Conservation (phyloP, 768 basidiomycete species). For the Exidia glandulosa region DNA sequence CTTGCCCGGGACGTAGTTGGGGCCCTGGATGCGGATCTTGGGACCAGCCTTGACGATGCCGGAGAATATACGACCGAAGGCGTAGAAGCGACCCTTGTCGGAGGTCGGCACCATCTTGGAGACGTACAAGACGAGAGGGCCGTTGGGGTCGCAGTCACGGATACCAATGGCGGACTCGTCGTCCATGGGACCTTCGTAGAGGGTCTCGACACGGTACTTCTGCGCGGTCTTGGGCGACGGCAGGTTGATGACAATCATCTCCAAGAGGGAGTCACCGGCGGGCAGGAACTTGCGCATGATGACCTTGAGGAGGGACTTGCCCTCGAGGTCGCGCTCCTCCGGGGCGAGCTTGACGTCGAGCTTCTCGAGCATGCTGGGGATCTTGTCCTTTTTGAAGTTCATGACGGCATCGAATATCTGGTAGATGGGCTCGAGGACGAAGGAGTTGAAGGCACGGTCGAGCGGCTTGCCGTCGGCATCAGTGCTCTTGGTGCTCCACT, state of each 20-base stretch:
- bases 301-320: conserved; percentile 91
- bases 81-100: conserved; percentile 99
- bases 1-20: conserved; percentile 97
- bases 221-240: conserved; percentile 97
- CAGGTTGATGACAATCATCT: conserved; percentile 99
- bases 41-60: conserved; percentile 95
- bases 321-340: conserved; percentile 89
- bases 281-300: conserved; percentile 99
- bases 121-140: conserved; percentile 93
- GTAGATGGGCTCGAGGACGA: conserved; percentile 99
- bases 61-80: conserved; percentile 99
- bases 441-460: conserved; percentile 96
- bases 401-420: conserved; percentile 96
- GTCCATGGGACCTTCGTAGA: conserved; percentile 99
- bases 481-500: conserved; percentile 77
- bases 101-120: conserved; percentile 99
- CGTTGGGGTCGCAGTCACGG: conserved; percentile 94
- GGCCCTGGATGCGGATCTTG: conserved; percentile 98
- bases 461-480: conserved; percentile 81
- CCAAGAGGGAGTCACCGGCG: conserved; percentile 94
- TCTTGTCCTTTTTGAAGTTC: conserved; percentile 96
- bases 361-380: conserved; percentile 82
- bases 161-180: conserved; percentile 98
- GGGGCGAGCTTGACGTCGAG: conserved; percentile 82
- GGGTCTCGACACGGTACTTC: conserved; percentile 96